Conservation (phyloP, 192 early-diverging fungal genomes). For the Coemansia sp. region DNA sequence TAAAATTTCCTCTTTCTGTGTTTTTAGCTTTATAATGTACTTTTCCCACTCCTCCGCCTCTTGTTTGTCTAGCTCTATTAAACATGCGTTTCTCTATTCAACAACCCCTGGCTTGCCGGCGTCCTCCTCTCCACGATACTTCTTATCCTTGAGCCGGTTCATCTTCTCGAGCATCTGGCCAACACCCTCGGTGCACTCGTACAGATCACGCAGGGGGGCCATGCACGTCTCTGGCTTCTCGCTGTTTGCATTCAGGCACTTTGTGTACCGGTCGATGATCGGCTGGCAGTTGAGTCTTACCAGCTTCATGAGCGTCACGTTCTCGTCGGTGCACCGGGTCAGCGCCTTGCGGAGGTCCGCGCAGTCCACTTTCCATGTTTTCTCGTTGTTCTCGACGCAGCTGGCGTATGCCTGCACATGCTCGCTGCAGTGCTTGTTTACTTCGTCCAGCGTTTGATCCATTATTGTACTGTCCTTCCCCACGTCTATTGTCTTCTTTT, state of each 20-base stretch:
- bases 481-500: not conserved
- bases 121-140: not conserved
- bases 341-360: slow-evolving; percentile 38
- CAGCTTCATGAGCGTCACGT: slow-evolving; percentile 55
- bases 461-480: slow-evolving; percentile 10
- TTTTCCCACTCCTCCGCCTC: not conserved
- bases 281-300: slow-evolving; percentile 54
- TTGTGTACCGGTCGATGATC: slow-evolving; percentile 47
- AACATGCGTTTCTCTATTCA: not conserved
- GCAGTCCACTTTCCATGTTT: slow-evolving; percentile 50
- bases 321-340: slow-evolving; percentile 52
- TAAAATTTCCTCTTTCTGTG: not conserved
- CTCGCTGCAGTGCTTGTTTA: slow-evolving; percentile 56
- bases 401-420: slow-evolving; percentile 46
- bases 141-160: slow-evolving; percentile 39
- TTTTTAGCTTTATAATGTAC: slow-evolving; percentile 2
- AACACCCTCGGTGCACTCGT: slow-evolving; percentile 54
- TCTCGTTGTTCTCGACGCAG: slow-evolving; percentile 42
- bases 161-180: slow-evolving; percentile 52
- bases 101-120: slow-evolving; percentile 4
- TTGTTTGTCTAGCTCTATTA: not conserved
- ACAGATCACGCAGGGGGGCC: slow-evolving; percentile 43
- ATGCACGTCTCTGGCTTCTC: slow-evolving; percentile 43
- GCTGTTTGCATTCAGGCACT: slow-evolving; percentile 34
- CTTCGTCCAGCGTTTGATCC: slow-evolving; percentile 56